These are phyloP conservation scores for Magnusiomyces tetraspermus DNA, from an alignment of 1,139 yeast species.

Conservation along the genomic window DNA sequence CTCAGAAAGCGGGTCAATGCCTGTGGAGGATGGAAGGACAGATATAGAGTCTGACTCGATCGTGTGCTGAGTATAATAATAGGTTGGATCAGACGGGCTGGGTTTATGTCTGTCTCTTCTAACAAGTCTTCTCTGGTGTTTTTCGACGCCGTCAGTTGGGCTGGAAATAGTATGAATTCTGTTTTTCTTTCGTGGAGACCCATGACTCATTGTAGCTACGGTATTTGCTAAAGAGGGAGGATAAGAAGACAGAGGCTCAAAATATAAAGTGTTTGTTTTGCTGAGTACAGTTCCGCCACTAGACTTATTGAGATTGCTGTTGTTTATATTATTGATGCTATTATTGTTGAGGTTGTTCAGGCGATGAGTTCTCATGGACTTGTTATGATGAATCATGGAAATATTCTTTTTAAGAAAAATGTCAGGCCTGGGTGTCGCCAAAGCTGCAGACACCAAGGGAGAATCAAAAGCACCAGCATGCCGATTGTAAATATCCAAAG, in stretches of 20 bases:
- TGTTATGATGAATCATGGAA: too few species aligned
- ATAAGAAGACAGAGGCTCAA: neutral
- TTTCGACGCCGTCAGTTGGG: neutral
- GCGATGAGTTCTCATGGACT: too few species aligned
- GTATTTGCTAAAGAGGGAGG: neutral
- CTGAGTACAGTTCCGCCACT: neutral
- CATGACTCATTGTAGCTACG: too few species aligned
- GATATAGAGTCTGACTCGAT: conserved; percentile 50
- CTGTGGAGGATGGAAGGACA: conserved; percentile 55
- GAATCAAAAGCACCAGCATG: too few species aligned
- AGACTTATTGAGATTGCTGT: neutral
- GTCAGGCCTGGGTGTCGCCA: too few species aligned
- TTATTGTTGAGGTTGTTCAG: neutral
- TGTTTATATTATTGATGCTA: neutral
- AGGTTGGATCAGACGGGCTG: conserved; percentile 51
- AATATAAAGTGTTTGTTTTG: neutral
- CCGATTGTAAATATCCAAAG: too few species aligned
- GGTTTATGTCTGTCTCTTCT: conserved; percentile 60
- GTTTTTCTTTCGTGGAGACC: neutral
- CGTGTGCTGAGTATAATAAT: conserved; percentile 54
- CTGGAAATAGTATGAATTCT: neutral
- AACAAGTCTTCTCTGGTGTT: conserved; percentile 43
- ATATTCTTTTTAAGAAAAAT: too few species aligned
- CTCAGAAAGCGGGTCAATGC: conserved; percentile 43
- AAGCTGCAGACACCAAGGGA: too few species aligned